Percentiles rank a stretch among this genome's conserved stretches.
These are phyloP conservation scores for Hymenoscyphus infarciens DNA, from an alignment of 2,329 filamentous ascomycete species.

Conservation along the genomic window DNA sequence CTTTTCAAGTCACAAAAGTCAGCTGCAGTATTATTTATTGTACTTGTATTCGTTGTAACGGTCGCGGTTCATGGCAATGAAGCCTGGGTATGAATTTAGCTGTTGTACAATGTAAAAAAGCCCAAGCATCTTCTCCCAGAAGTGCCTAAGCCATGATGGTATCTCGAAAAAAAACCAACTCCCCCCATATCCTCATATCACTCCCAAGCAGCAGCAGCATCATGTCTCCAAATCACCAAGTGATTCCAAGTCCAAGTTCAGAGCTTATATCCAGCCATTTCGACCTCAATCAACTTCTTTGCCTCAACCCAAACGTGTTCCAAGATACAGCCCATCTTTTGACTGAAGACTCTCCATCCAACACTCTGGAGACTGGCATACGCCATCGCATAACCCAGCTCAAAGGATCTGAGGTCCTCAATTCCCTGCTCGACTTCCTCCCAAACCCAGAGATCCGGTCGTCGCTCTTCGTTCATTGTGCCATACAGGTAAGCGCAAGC, in stretches of 20 bases:
- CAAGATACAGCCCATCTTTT: slow-evolving; percentile 20
- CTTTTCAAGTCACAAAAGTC: no score
- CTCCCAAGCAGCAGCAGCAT: no score
- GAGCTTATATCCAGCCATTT: slow-evolving; percentile 22
- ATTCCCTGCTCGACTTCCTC: slow-evolving; percentile 23
- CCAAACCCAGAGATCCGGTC: slow-evolving; percentile 23
- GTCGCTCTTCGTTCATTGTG: slow-evolving; percentile 4
- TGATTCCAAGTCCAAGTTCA: neutral
- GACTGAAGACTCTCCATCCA: slow-evolving; percentile 28
- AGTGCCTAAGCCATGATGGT: no score
- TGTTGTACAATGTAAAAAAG: no score
- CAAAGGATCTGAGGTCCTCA: slow-evolving; percentile 28
- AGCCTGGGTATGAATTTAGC: no score
- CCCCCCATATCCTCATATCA: no score
- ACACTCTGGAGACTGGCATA: slow-evolving; percentile 32
- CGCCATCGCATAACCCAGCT: slow-evolving; percentile 28
- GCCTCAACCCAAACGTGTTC: slow-evolving; percentile 25
- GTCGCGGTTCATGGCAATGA: no score
- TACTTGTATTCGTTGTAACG: no score
- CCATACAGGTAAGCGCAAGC: slow-evolving; percentile 25
- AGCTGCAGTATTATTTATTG: no score
- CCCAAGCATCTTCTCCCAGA: no score
- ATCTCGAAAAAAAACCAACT: no score
- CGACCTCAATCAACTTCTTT: slow-evolving; percentile 22
- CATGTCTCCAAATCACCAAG: neutral